Evolutionary conservation across 2,329 filamentous ascomycete species (phyloP), one percentile per base, ranked within the genome.

Genomic region (Colletotrichum gigasporum): DNA sequence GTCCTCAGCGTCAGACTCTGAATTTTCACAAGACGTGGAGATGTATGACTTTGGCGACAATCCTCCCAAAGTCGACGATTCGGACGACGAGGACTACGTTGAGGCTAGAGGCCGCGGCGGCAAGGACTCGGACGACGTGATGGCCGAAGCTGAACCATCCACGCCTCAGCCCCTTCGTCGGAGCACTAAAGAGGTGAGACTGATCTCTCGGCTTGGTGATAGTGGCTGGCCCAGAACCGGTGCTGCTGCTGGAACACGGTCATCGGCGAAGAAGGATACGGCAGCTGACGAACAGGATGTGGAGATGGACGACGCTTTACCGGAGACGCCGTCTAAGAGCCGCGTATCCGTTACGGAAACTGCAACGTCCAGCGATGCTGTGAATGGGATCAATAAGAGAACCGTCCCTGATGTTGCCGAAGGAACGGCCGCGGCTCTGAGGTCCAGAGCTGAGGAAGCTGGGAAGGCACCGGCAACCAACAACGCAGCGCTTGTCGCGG

Each of bases 51-150:
- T 64, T 53, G 61, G 55, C 24, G 61, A 61, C 55, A 64, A 64
- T 1, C 75, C 75, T 2, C 54, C 35, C 4, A 61, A 73, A 10
- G 32, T 54, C 3, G 48, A 66, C 32, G 65, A 66, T 37, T 66
- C 63, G 10, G 63, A 63, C 2, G 65, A 67, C 10, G 45, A 52
- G 20, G 63, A 58, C 16, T 66, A 63, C 32, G 42, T 56, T 2
- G 62, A 66, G 14, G 5, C 18, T 10, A 47, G 30, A 22, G 14
- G 39, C 10, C 26, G 28, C 3, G 39, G 37, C 4, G 39, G 12
- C 16, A 41, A 53, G 20, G 41, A 26, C 7, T 61, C 56, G 26
- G 59, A 64, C 6, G 59, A 63, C 16, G 60, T 63, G 5, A 57
- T 57, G 51, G 45, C 30, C 10, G 63, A 57, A n/a, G 44, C 24